A percentile compares a stretch with the other conserved stretches of the same genome.
phyloP scores from a whole-genome alignment of 2,329 filamentous ascomycete species.

The Fusarium staphyleae region DNA sequence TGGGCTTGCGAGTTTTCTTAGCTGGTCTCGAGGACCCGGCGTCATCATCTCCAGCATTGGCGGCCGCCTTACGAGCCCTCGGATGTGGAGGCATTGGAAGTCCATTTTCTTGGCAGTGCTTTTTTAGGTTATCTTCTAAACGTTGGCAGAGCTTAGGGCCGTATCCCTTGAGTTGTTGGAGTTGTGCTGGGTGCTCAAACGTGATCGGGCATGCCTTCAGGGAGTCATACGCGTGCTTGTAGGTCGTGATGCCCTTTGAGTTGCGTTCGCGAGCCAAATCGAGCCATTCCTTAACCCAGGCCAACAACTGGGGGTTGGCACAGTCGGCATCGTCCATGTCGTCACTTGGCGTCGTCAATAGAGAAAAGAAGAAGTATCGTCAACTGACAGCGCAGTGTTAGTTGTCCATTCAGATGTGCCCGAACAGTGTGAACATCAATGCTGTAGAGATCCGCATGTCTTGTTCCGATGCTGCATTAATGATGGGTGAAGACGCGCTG shows the following conservation, averaged over 20 bases:
- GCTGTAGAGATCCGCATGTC: too few species aligned
- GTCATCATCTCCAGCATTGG: conserved; percentile 43
- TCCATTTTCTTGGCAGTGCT: conserved; percentile 71
- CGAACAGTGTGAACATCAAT: too few species aligned
- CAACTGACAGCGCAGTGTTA: too few species aligned
- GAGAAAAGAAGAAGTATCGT: not conserved
- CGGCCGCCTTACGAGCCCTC: conserved; percentile 51
- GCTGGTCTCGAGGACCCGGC: conserved; percentile 49
- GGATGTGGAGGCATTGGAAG: conserved; percentile 71
- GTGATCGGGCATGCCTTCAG: conserved; percentile 76
- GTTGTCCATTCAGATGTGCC: too few species aligned
- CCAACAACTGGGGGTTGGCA: conserved; percentile 74
- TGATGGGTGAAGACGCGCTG: conserved; percentile 14
- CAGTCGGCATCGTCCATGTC: conserved; percentile 53
- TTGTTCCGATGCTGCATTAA: too few species aligned
- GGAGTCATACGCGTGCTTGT: conserved; percentile 78
- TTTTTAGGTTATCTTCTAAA: conserved; percentile 66
- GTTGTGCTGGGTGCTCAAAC: conserved; percentile 76
- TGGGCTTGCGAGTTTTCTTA: conserved; percentile 67
- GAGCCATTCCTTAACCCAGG: conserved; percentile 80
- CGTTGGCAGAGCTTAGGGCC: conserved; percentile 75
- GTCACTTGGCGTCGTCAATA: not conserved
- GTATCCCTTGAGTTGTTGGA: conserved; percentile 75
- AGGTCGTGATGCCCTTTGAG: conserved; percentile 73
- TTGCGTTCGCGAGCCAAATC: conserved; percentile 73